phyloP scores from a whole-genome alignment of 257 asterid genomes.

The Ballota nigra region DNA sequence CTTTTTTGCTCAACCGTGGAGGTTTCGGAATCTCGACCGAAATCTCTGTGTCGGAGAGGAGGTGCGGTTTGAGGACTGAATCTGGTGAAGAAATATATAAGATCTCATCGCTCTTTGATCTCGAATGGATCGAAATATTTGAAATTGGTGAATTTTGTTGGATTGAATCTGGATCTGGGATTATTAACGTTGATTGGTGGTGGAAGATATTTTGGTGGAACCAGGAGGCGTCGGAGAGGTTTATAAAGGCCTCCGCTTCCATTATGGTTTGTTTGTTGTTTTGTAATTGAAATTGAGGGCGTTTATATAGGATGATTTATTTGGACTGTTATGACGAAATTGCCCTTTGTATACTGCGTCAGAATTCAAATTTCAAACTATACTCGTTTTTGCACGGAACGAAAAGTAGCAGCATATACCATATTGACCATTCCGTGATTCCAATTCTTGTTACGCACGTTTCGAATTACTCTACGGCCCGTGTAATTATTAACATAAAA shows the following conservation, averaged over 20 bases:
- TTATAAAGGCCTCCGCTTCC: constrained; percentile 55
- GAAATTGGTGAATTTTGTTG: constrained; percentile 15
- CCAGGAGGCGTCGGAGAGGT: constrained; percentile 67
- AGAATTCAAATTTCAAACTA: neutral
- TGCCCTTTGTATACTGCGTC: constrained; percentile 7
- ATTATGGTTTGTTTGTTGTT: constrained; percentile 11
- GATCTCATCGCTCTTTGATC: constrained; percentile 45
- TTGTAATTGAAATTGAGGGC: neutral
- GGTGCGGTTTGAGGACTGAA: constrained; percentile 36
- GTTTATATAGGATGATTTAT: neutral
- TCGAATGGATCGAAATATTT: constrained; percentile 21
- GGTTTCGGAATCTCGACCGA: constrained; percentile 19
- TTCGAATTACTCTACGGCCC: too few relatives aligned
- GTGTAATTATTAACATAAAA: too few relatives aligned
- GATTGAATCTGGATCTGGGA: neutral
- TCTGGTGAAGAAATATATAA: constrained; percentile 26
- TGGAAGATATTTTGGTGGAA: constrained; percentile 33
- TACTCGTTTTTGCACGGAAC: constrained; percentile 22
- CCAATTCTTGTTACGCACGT: neutral
- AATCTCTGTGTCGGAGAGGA: constrained; percentile 36
- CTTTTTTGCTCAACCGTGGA: neutral
- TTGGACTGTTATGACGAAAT: constrained; percentile 3
- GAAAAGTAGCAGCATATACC: neutral
- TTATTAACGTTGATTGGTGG: neutral
- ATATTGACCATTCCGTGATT: constrained; percentile 17